These are phyloP conservation scores for Vanilla planifolia DNA, from an alignment of 106 monocot genomes.

Conservation along the genomic window DNA sequence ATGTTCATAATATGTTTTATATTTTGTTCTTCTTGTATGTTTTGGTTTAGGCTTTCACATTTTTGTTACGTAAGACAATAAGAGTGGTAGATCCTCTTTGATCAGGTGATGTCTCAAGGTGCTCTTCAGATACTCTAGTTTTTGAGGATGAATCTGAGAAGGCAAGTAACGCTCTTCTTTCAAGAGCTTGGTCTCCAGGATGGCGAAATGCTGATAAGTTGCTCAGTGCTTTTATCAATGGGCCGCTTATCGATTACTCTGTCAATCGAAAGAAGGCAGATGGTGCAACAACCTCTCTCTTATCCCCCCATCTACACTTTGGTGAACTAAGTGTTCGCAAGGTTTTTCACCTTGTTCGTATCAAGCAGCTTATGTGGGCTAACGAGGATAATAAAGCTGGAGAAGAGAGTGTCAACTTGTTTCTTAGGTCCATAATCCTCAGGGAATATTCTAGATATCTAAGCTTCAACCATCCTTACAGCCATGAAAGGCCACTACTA, in stretches of 20 bases:
- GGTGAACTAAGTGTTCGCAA: constrained; percentile 91
- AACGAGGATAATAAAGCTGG: constrained; percentile 76
- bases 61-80: not conserved
- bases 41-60: not conserved
- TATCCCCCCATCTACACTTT: constrained; percentile 91
- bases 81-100: not conserved
- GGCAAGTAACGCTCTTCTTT: constrained; percentile 90
- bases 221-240: constrained; percentile 60
- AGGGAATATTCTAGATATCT: constrained; percentile 90
- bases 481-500: constrained; percentile 80
- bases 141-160: constrained; percentile 87
- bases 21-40: not conserved
- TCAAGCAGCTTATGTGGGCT: constrained; percentile 91
- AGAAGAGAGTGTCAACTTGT: constrained; percentile 82
- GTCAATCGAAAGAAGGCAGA: constrained; percentile 78
- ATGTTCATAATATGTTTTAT: too few species aligned
- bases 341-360: constrained; percentile 79
- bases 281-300: constrained; percentile 80
- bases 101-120: constrained; percentile 47
- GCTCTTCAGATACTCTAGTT: constrained; percentile 56
- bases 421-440: constrained; percentile 77
- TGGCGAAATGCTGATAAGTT: constrained; percentile 89
- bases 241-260: constrained; percentile 67
- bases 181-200: constrained; percentile 91
- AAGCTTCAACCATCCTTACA: constrained; percentile 89